These are phyloP conservation scores for Sporothrix sp. DNA, from an alignment of 2,329 filamentous ascomycete genomes.

Conservation along the genomic window DNA sequence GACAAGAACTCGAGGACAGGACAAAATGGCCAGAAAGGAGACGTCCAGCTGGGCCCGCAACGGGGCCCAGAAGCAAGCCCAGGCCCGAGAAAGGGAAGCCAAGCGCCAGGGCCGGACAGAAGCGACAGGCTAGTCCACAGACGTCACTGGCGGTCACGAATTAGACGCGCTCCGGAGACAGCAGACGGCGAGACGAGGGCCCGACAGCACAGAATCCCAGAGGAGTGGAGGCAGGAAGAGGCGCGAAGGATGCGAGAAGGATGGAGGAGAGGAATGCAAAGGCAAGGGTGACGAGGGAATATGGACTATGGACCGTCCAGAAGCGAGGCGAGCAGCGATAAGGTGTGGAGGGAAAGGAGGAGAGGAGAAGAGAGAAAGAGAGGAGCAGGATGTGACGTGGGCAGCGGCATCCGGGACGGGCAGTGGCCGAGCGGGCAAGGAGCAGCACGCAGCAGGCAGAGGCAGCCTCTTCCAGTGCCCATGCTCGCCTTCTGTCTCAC, in stretches of 20 bases:
- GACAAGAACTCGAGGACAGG: too few species aligned
- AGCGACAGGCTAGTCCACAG: not conserved
- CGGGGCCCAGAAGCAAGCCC: not conserved
- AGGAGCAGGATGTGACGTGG: too few species aligned
- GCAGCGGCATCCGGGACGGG: too few species aligned
- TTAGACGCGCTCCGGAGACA: constrained; percentile 5
- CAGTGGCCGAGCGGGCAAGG: too few species aligned
- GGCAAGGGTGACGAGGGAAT: not conserved
- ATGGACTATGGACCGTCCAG: not conserved
- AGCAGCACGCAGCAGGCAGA: too few species aligned
- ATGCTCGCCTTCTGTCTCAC: too few species aligned
- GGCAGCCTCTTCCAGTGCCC: too few species aligned
- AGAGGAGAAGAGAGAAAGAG: not conserved
- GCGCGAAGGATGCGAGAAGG: constrained; percentile 11
- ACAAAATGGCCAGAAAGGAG: not conserved
- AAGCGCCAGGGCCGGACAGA: constrained; percentile 7
- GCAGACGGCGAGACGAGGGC: not conserved
- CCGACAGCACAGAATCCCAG: not conserved
- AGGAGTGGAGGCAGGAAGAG: constrained; percentile 8
- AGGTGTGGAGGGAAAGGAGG: not conserved
- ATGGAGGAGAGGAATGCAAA: not conserved
- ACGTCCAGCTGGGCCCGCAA: not conserved
- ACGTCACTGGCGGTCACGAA: not conserved
- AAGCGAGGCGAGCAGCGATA: not conserved
- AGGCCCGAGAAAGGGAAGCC: not conserved